Conservation (phyloP, 805 yeast genomes). For the Wickerhamiella domercqiae region DNA sequence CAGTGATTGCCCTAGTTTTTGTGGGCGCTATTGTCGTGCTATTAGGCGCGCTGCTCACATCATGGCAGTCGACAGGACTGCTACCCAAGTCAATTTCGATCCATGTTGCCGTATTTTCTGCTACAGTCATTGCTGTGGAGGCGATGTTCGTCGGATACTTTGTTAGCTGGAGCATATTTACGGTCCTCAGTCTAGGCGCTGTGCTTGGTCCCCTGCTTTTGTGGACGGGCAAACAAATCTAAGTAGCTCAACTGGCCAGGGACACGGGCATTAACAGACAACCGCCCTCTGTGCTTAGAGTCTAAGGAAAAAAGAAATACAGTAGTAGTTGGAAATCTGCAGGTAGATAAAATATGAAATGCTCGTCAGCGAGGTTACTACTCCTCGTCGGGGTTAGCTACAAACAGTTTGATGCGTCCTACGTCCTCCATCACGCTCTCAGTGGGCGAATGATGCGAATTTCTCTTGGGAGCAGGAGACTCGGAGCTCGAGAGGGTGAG, state of each 20-base stretch:
- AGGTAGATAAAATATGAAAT: neutral
- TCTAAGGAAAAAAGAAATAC: neutral
- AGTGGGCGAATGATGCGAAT: constrained; percentile 13
- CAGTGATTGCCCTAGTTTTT: constrained; percentile 38
- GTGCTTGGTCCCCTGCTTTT: constrained; percentile 40
- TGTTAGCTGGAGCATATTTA: constrained; percentile 44
- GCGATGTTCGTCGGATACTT: constrained; percentile 41
- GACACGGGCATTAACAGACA: neutral
- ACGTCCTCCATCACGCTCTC: constrained; percentile 23
- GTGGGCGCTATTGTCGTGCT: constrained; percentile 30
- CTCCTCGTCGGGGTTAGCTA: constrained; percentile 26
- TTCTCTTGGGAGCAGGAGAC: neutral
- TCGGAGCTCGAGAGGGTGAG: neutral
- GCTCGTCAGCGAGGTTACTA: neutral
- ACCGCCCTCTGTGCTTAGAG: neutral
- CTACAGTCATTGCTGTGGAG: constrained; percentile 37
- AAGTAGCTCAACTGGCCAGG: neutral
- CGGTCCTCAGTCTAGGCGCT: constrained; percentile 34
- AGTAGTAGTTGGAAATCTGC: neutral
- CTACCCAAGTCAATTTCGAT: neutral
- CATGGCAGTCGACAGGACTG: constrained; percentile 22
- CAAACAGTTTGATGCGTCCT: constrained; percentile 24
- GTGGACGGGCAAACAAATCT: constrained; percentile 41
- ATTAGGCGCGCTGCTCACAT: constrained; percentile 29
- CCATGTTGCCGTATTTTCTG: constrained; percentile 28